phyloP scores from a whole-genome alignment of 202 grass and related monocot species.

The Carex sylvatica region DNA sequence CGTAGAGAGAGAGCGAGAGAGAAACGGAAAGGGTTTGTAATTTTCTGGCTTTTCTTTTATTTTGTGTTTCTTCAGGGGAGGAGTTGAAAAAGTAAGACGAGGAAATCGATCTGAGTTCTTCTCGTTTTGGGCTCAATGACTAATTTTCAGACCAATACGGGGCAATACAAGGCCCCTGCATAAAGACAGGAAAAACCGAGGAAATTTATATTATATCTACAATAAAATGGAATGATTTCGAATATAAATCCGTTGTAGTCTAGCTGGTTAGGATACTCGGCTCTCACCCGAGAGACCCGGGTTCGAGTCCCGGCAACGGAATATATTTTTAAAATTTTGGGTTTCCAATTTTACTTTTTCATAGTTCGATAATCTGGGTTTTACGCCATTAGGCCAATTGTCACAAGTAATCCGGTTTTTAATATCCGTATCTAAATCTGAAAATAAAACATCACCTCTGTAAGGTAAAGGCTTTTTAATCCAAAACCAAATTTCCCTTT shows the following conservation, averaged over 20 bases:
- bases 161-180: too few relatives aligned
- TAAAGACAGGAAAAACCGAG: too few relatives aligned
- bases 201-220: too few relatives aligned
- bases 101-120: too few relatives aligned
- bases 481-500: too few relatives aligned
- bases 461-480: too few relatives aligned
- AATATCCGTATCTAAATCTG: neutral
- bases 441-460: too few relatives aligned
- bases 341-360: neutral
- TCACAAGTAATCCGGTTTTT: neutral
- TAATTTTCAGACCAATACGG: too few relatives aligned
- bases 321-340: neutral
- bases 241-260: conserved; percentile 40
- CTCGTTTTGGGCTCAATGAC: too few relatives aligned
- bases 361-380: neutral
- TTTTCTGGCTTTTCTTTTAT: neutral
- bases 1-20: neutral
- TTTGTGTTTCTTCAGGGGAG: neutral
- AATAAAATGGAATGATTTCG: too few relatives aligned
- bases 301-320: conserved; percentile 53
- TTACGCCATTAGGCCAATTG: neutral
- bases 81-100: neutral
- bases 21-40: neutral
- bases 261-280: conserved; percentile 85
- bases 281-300: conserved; percentile 69